Conservation (phyloP, 805 yeast genomes). For the Ogataea trehalophila region DNA sequence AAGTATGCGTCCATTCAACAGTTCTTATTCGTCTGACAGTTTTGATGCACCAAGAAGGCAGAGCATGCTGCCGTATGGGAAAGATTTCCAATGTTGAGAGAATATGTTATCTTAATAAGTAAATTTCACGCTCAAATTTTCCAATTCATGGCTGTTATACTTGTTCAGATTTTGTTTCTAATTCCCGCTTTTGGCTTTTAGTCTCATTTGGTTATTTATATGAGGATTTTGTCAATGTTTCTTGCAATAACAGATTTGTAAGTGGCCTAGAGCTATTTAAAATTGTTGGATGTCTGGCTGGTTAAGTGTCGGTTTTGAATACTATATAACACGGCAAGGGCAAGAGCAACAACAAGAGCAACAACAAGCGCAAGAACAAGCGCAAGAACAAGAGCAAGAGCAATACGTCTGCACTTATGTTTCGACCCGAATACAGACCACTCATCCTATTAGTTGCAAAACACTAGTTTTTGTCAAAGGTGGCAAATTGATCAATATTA, state of each 20-base stretch:
- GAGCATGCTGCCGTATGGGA: neutral
- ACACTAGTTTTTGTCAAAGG: too few relatives aligned
- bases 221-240: slow-evolving; percentile 21
- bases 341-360: neutral
- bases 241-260: slow-evolving; percentile 16
- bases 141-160: slow-evolving; percentile 11
- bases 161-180: slow-evolving; percentile 18
- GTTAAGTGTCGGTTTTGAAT: slow-evolving; percentile 24
- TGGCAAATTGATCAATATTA: too few relatives aligned
- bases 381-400: too few relatives aligned
- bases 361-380: too few relatives aligned
- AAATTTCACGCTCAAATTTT: slow-evolving; percentile 2
- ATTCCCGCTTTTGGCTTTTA: slow-evolving; percentile 29
- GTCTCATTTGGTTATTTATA: slow-evolving; percentile 26
- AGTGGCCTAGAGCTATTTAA: slow-evolving; percentile 19
- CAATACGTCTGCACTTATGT: too few relatives aligned
- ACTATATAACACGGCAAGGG: slow-evolving; percentile 19
- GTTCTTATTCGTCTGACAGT: slow-evolving; percentile 1
- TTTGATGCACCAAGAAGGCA: neutral
- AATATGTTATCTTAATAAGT: neutral
- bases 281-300: slow-evolving; percentile 16
- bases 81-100: neutral
- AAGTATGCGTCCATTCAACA: slow-evolving; percentile 1
- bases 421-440: too few relatives aligned
- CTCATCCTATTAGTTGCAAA: too few relatives aligned